Percentiles rank a stretch among this genome's conserved stretches.
phyloP scores from a whole-genome alignment of 2,329 filamentous ascomycete genomes.

The Geoglossum cookeanum region DNA sequence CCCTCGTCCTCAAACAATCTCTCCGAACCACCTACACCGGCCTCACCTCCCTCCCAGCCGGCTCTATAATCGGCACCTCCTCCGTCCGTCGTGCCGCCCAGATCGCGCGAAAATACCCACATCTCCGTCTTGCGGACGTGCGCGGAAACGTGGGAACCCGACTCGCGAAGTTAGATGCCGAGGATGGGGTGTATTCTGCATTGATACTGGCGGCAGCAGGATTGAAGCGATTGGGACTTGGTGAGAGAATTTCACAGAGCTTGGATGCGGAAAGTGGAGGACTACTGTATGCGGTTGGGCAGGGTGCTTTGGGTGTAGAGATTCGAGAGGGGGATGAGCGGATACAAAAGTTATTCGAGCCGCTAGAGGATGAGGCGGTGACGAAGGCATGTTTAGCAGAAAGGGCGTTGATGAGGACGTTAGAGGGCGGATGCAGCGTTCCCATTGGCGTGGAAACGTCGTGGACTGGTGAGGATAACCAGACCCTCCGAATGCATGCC shows the following conservation, averaged over 20 bases:
- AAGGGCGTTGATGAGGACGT: conserved; percentile 61
- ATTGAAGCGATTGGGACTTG: conserved; percentile 53
- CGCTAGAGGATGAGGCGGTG: conserved; percentile 44
- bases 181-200: conserved; percentile 54
- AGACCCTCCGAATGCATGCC: conserved; percentile 48
- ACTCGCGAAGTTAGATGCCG: conserved; percentile 69
- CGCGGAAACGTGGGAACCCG: conserved; percentile 90
- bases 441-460: conserved; percentile 79
- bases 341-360: conserved; percentile 40
- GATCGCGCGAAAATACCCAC: conserved; percentile 56
- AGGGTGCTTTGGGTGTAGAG: conserved; percentile 80
- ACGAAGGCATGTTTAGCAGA: conserved; percentile 60
- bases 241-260: conserved; percentile 57
- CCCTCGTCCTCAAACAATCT: conserved; percentile 34
- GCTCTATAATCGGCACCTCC: conserved; percentile 73
- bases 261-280: conserved; percentile 46
- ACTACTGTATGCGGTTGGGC: conserved; percentile 80
- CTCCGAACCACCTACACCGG: conserved; percentile 33
- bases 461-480: conserved; percentile 29
- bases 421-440: conserved; percentile 94
- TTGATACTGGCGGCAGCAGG: conserved; percentile 84
- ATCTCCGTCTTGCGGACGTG: conserved; percentile 62
- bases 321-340: conserved; percentile 51
- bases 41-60: conserved; percentile 56
- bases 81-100: conserved; percentile 79